Evolutionary conservation across 1,139 yeast genomes (phyloP).

Genomic region (Arxiozyma heterogenica): DNA sequence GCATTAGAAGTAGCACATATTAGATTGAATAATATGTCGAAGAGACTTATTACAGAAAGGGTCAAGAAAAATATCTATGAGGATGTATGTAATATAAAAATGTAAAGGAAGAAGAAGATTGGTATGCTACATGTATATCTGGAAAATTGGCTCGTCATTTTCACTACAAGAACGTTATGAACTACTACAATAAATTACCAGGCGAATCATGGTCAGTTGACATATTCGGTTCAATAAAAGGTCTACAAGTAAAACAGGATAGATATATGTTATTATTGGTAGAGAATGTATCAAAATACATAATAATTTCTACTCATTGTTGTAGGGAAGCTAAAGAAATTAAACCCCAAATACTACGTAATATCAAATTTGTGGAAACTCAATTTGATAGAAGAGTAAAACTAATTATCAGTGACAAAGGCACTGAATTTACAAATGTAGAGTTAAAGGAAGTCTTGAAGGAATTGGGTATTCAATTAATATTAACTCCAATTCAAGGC

Average conservation of each 20-base stretch:
- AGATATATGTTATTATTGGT: constrained; percentile 6
- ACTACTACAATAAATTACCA: constrained; percentile 3
- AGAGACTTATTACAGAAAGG: too few species aligned
- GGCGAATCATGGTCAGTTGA: constrained; percentile 7
- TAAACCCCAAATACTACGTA: background rate
- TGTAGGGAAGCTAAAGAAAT: background rate
- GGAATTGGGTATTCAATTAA: constrained; percentile 1
- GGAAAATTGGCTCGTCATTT: constrained; percentile 2
- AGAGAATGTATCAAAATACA: constrained; percentile 4
- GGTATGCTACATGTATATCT: constrained; percentile 2
- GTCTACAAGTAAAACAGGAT: background rate
- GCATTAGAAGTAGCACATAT: too few species aligned
- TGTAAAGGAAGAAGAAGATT: background rate
- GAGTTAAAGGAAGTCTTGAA: background rate
- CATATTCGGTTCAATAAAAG: constrained; percentile 3
- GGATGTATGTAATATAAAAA: background rate
- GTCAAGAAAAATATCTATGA: background rate
- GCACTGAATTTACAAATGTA: constrained; percentile 4
- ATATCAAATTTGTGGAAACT: constrained; percentile 1
- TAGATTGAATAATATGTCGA: too few species aligned
- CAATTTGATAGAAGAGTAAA: constrained; percentile 3
- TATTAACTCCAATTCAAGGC: constrained; percentile 1
- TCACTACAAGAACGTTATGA: constrained; percentile 6
- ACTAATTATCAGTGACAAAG: constrained; percentile 3
- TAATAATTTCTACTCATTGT: constrained; percentile 1